Base-by-base conservation (phyloP, 2,329 filamentous ascomycete genomes). In the Macroventuria anomochaeta region DNA sequence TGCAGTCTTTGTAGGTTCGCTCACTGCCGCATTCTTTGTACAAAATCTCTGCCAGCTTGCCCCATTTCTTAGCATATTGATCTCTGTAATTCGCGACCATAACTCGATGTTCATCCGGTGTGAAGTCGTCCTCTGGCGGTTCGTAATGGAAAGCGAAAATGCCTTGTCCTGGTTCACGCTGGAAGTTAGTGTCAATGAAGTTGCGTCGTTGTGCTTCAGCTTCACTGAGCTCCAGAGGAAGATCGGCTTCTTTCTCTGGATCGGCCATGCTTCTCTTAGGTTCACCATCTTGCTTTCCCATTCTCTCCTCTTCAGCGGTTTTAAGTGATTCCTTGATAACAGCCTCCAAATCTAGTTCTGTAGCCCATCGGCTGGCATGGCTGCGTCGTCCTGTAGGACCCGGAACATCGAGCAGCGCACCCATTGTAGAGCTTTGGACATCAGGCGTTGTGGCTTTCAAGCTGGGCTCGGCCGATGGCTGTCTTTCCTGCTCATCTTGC, bases 61-160 rank as follows among this genome's bases (percentile, higher is more conserved):
- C 88, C 89, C 89, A 95, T 67, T 92, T 89, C 79, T 95, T 95
- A 0, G 89, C 88, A 53, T 83, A 84, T 36, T 74, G 69, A 57
- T 91, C 88, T 43, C 90, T 80, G 66, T 91, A 93, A 10, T 85
- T 82, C 62, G 88, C 86, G 62, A 92, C 88, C 68, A 95, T 92
- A 23, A 83, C 79, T 37, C 84, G 81, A 31, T 84, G 81, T 71
- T 95, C 90, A 58, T 88, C 84, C 15, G 84, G 80, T 0, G 85
- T 89, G 73, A 93, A 93, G 67, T 91, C 90, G 68, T 91, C 86
- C 46, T 86, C 79, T 4, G 88, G 87, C 11, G 89, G 87, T 39
- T 91, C 81, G 42, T 90, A 88, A 53, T 90, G 84, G 79, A 89
- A 92, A 12, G 85, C 80, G 3, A 85, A 80, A 7, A 92, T 85